Percentiles rank a stretch among this genome's conserved stretches.
phyloP scores from a whole-genome alignment of 768 basidiomycete species.

The Coprinellus aureogranulatus region DNA sequence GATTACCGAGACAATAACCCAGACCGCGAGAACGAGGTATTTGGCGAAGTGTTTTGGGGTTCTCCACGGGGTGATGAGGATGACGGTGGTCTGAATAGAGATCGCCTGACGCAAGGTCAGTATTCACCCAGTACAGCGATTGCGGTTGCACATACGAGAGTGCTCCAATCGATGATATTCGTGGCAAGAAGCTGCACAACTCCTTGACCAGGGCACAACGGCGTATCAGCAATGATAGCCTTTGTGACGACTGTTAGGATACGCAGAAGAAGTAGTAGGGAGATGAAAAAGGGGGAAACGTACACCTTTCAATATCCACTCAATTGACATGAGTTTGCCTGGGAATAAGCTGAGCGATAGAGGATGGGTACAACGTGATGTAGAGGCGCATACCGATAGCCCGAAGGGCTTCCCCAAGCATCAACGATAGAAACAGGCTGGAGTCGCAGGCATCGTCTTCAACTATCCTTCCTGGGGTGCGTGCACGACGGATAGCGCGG shows the following conservation, averaged over 20 bases:
- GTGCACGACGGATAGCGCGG: neutral
- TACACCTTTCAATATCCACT: neutral
- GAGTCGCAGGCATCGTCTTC: constrained; percentile 1
- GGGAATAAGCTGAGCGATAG: neutral
- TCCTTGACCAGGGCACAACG: neutral
- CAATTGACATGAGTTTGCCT: constrained; percentile 1
- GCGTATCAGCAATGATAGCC: neutral
- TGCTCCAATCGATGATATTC: constrained; percentile 1
- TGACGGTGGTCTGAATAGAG: constrained; percentile 3
- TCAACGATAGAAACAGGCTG: constrained; percentile 3
- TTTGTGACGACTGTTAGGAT: neutral
- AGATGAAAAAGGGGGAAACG: neutral
- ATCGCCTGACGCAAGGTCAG: constrained; percentile 3
- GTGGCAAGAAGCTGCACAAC: neutral
- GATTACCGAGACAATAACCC: constrained; percentile 1
- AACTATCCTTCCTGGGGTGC: neutral
- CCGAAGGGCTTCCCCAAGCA: constrained; percentile 5
- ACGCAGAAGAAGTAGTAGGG: neutral
- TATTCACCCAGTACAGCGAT: no score
- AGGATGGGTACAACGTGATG: neutral
- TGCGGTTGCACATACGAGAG: neutral
- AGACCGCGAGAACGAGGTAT: constrained; percentile 1
- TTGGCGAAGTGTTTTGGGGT: constrained; percentile 2
- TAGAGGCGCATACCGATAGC: neutral
- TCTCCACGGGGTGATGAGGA: constrained; percentile 6